phyloP scores from a whole-genome alignment of 2,329 filamentous ascomycete species.

The Fusarium tanahbumbuense region DNA sequence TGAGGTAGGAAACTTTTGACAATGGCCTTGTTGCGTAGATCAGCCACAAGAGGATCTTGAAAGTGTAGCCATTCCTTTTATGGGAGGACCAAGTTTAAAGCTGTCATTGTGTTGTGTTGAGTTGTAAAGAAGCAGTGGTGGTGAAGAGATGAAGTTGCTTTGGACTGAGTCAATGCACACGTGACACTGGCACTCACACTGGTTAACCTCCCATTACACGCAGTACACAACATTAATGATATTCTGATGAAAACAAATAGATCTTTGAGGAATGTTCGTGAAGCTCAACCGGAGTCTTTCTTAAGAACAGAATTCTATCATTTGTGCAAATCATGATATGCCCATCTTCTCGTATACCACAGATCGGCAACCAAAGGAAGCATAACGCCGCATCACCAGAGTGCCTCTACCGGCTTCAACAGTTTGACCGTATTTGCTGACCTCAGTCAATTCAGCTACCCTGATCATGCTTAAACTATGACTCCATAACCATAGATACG shows the following conservation, averaged over 20 bases:
- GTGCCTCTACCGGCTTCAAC: background rate
- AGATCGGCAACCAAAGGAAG: slow-evolving; percentile 8
- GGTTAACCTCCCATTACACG: background rate
- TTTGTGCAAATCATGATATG: background rate
- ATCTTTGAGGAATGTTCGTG: background rate
- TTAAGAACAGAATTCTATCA: background rate
- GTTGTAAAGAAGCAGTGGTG: background rate
- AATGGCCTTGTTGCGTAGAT: background rate
- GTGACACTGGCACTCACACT: slow-evolving; percentile 17
- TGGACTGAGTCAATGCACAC: background rate
- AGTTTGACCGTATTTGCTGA: background rate
- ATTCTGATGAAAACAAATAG: background rate
- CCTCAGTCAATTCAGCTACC: background rate
- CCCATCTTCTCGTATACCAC: background rate
- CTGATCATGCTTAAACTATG: background rate
- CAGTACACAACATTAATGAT: background rate
- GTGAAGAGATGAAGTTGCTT: slow-evolving; percentile 8
- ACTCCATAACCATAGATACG: background rate
- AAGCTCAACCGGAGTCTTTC: background rate
- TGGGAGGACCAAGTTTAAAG: background rate
- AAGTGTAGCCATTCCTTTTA: background rate
- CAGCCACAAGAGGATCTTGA: slow-evolving; percentile 2
- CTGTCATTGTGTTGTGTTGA: background rate
- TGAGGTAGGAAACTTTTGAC: slow-evolving; percentile 10
- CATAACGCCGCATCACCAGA: slow-evolving; percentile 15